Evolutionary conservation across 306 rosid genomes (phyloP).

Genomic region (Malus fusca): DNA sequence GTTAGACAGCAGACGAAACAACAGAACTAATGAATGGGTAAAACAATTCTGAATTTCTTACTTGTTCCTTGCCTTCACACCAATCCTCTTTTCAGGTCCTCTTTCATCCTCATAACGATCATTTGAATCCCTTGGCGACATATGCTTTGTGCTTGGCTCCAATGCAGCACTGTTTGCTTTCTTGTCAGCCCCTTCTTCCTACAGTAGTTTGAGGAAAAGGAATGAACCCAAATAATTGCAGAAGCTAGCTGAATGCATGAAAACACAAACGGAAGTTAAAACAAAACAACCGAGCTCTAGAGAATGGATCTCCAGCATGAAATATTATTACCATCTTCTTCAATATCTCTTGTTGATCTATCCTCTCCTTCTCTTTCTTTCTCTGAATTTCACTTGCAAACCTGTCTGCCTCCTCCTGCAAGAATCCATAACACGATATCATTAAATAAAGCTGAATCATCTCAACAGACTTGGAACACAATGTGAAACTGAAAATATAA

Average conservation of each 20-base stretch:
- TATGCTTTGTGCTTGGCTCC: constrained; percentile 42
- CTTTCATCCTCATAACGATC: constrained; percentile 43
- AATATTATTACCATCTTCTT: constrained; percentile 74
- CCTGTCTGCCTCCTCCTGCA: constrained; percentile 77
- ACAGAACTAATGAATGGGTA: neutral
- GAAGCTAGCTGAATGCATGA: constrained; percentile 98
- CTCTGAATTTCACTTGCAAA: constrained; percentile 76
- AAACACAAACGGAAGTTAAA: constrained; percentile 82
- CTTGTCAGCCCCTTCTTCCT: constrained; percentile 82
- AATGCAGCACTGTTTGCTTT: constrained; percentile 44
- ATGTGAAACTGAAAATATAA: neutral
- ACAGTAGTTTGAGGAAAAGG: constrained; percentile 99
- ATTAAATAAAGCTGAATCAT: constrained; percentile 14
- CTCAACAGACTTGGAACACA: constrained; percentile 3
- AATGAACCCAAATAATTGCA: constrained; percentile 99
- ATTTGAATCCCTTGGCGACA: constrained; percentile 35
- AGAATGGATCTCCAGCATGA: constrained; percentile 63
- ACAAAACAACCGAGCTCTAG: constrained; percentile 48
- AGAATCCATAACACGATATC: constrained; percentile 15
- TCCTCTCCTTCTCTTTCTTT: constrained; percentile 71
- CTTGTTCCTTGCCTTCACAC: constrained; percentile 64
- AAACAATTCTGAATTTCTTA: constrained; percentile 18
- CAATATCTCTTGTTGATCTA: constrained; percentile 61
- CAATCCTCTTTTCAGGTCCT: constrained; percentile 57
- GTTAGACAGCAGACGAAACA: neutral